A percentile compares a stretch with the other conserved stretches of the same genome.
Conservation (phyloP, 768 basidiomycete genomes). For the Cytidiella melzeri region DNA sequence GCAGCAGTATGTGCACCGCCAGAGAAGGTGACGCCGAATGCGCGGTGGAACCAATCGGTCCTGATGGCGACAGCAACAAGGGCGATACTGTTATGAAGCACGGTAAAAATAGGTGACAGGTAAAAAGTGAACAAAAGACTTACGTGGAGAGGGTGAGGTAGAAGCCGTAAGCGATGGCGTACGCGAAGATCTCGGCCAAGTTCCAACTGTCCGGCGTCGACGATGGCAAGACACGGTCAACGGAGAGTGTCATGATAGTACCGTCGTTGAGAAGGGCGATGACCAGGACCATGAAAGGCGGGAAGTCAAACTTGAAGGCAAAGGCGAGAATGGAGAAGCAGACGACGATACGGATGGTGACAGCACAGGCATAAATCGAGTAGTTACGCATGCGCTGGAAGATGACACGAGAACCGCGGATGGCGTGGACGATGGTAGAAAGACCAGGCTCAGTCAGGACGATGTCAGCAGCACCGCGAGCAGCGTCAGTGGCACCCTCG, state of each 20-base stretch:
- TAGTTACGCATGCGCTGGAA: constrained; percentile 99
- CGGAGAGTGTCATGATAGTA: constrained; percentile 97
- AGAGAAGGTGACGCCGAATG: constrained; percentile 66
- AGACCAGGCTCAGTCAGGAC: constrained; percentile 98
- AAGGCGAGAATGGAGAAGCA: constrained; percentile 96
- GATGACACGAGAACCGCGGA: constrained; percentile 96
- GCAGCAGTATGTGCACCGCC: constrained; percentile 16
- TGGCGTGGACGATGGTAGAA: constrained; percentile 98
- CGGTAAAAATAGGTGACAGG: constrained; percentile 10
- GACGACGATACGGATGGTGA: constrained; percentile 98
- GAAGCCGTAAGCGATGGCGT: constrained; percentile 91
- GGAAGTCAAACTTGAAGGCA: constrained; percentile 97
- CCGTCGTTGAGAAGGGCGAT: constrained; percentile 97
- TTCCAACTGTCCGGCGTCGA: constrained; percentile 95
- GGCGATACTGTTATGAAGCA: constrained; percentile 43
- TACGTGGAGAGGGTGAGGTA: constrained; percentile 92
- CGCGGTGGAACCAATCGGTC: constrained; percentile 85
- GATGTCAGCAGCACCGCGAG: constrained; percentile 97
- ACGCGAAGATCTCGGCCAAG: constrained; percentile 91
- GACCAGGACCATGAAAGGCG: constrained; percentile 98
- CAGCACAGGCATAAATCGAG: constrained; percentile 92
- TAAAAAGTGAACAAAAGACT: constrained; percentile 25
- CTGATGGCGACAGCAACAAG: constrained; percentile 81
- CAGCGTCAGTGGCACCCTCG: constrained; percentile 98
- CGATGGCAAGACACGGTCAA: constrained; percentile 93